Base-by-base conservation (phyloP, 768 basidiomycete species). In the Clavulina sp. region DNA sequence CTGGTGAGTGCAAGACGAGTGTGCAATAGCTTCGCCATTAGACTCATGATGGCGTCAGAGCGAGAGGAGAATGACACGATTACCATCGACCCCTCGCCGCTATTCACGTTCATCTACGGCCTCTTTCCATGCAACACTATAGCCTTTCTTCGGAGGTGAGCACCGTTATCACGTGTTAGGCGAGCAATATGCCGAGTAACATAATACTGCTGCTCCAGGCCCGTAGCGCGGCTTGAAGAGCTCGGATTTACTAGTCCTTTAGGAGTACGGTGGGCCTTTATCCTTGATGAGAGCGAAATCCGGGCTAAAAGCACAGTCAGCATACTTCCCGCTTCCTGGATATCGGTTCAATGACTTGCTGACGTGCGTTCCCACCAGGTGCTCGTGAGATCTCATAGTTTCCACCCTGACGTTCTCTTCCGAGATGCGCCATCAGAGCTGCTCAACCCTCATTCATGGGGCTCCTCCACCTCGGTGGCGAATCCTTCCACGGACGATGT, bases 71-170 rank as follows among this genome's bases (percentile, higher is more conserved):
- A 83, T 60, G 68, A 73, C 56, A 67, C 71, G 6, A 69, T 69
- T 1, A 63, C 69, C n/a, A 73, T 76, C 3, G 60, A 59, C 21
- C 72, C 77, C 16, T 72, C 76, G 19, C 72, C 68, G 41, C 84
- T 76, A 60, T 89, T 89, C 66, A 80, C 80, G 2, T 73, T 73
- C 41, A 69, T 95, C 55, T 93, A 92, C 66, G 91, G 87, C 59
- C 75, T 91, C 46, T 95, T 86, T 68, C 91, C 91, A 1, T 84
- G 80, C 65, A 95, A 92, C 66, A 71, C 84, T 38, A 68, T 93
- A 53, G 74, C 73, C 50, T 95, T 95, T 63, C 64, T 91, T 50
- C 76, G 78, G 26, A 16, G 43, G 43, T 46, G 43, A 13, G 43
- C 43, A 16, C 43, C 13, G 9, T 24, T 46, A 9, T 46, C 13